Evolutionary conservation across 1,139 yeast species (phyloP).

Genomic region (Sugiyamaella japonica): DNA sequence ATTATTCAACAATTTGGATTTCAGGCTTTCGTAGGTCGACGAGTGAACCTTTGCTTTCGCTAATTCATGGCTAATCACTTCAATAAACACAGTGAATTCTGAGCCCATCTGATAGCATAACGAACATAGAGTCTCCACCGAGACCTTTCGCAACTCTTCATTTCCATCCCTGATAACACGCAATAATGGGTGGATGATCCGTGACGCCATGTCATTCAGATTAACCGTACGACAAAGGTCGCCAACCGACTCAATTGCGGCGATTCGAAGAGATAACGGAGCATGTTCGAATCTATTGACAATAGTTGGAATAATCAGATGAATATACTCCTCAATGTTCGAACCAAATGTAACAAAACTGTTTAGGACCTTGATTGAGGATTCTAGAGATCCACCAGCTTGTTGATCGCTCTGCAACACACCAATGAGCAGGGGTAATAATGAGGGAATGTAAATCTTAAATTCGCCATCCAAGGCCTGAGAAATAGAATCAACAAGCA

Average conservation of each 20-base stretch:
- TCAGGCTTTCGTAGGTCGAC: slow-evolving; percentile 76
- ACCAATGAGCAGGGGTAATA: slow-evolving; percentile 71
- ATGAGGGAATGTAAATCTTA: slow-evolving; percentile 75
- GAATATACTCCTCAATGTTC: slow-evolving; percentile 85
- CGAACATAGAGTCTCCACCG: slow-evolving; percentile 79
- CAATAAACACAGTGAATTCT: slow-evolving; percentile 85
- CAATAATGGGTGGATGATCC: slow-evolving; percentile 83
- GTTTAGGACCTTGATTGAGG: slow-evolving; percentile 75
- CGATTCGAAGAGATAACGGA: slow-evolving; percentile 55
- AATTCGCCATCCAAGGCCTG: slow-evolving; percentile 90
- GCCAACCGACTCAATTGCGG: slow-evolving; percentile 85
- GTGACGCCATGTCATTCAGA: slow-evolving; percentile 83
- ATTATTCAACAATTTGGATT: slow-evolving; percentile 74
- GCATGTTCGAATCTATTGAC: slow-evolving; percentile 79
- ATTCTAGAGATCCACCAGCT: slow-evolving; percentile 55
- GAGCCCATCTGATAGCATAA: slow-evolving; percentile 77
- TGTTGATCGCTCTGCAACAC: slow-evolving; percentile 73
- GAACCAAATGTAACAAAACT: slow-evolving; percentile 89
- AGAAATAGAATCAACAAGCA: slow-evolving; percentile 80
- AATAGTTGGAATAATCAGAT: slow-evolving; percentile 79
- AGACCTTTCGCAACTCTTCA: slow-evolving; percentile 60
- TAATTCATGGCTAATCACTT: slow-evolving; percentile 74
- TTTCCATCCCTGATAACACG: slow-evolving; percentile 61
- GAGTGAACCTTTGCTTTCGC: slow-evolving; percentile 66
- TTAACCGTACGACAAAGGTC: slow-evolving; percentile 72